Percentiles rank a stretch among this genome's conserved stretches.
phyloP scores from a whole-genome alignment of 192 early-diverging fungal genomes.

The Piromyces finnis region DNA sequence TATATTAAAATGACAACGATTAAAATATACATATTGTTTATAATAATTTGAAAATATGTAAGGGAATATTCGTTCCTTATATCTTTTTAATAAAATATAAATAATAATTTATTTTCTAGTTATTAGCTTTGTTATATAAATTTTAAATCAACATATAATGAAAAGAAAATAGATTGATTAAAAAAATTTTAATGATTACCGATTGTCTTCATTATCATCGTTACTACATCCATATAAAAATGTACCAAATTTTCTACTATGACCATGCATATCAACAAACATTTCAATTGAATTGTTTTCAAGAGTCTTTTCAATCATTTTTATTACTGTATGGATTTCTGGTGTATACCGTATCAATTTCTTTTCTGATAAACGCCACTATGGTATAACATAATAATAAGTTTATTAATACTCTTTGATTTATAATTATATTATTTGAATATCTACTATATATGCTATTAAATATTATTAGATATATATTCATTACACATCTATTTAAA shows the following conservation, averaged over 20 bases:
- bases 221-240: constrained; percentile 26
- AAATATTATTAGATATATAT: neutral
- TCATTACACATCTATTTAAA: constrained; percentile 15
- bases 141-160: too few species aligned
- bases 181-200: neutral
- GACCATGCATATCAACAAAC: constrained; percentile 25
- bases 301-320: constrained; percentile 6
- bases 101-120: too few species aligned
- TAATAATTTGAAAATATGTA: neutral
- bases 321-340: constrained; percentile 7
- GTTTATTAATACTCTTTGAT: too few species aligned
- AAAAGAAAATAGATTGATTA: too few species aligned
- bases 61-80: neutral
- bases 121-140: too few species aligned
- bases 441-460: too few species aligned
- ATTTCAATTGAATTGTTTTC: constrained; percentile 6
- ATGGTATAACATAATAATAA: neutral
- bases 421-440: too few species aligned
- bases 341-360: neutral
- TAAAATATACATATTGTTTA: neutral
- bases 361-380: neutral
- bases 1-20: neutral
- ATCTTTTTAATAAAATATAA: neutral
- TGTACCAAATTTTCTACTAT: constrained; percentile 17
- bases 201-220: neutral